Evolutionary conservation across 1,284 basidiomycete genomes (phyloP).

Genomic region (Boletus smithii): DNA sequence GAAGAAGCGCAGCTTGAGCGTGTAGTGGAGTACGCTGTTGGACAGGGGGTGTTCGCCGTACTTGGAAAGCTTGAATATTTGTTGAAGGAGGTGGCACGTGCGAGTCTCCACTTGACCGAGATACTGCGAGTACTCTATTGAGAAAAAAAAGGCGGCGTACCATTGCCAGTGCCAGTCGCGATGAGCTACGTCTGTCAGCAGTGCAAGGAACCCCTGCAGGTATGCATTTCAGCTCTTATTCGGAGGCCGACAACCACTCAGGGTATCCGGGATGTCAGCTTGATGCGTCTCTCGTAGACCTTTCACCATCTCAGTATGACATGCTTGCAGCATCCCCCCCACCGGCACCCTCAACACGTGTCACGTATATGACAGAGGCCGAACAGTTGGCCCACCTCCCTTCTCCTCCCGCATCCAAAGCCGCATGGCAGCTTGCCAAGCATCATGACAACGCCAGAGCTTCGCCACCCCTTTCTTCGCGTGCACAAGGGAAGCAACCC

Average conservation of each 20-base stretch:
- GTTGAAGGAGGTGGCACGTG: conserved; percentile 4
- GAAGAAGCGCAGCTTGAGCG: no score
- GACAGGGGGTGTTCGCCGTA: not conserved
- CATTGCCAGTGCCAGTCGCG: no score
- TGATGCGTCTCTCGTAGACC: conserved; percentile 79
- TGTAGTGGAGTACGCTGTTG: no score
- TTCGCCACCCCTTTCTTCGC: conserved; percentile 43
- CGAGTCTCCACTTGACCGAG: not conserved
- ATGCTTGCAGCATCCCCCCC: conserved; percentile 76
- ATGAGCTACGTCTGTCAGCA: conserved; percentile 78
- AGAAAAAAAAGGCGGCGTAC: no score
- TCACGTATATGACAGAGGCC: conserved; percentile 43
- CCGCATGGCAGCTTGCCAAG: conserved; percentile 57
- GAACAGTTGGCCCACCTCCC: conserved; percentile 57
- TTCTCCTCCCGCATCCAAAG: conserved; percentile 53
- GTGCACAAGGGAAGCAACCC: conserved; percentile 54
- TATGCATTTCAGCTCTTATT: conserved; percentile 31
- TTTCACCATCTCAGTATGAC: conserved; percentile 83
- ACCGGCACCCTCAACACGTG: conserved; percentile 43
- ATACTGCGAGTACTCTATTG: no score
- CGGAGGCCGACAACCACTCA: conserved; percentile 17
- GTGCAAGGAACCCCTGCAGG: conserved; percentile 83
- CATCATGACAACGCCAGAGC: conserved; percentile 34
- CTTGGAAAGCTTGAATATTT: no score
- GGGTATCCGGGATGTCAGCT: conserved; percentile 51